These are phyloP conservation scores for Colletotrichum paranaense DNA, from an alignment of 2,329 filamentous ascomycete species.

Conservation along the genomic window DNA sequence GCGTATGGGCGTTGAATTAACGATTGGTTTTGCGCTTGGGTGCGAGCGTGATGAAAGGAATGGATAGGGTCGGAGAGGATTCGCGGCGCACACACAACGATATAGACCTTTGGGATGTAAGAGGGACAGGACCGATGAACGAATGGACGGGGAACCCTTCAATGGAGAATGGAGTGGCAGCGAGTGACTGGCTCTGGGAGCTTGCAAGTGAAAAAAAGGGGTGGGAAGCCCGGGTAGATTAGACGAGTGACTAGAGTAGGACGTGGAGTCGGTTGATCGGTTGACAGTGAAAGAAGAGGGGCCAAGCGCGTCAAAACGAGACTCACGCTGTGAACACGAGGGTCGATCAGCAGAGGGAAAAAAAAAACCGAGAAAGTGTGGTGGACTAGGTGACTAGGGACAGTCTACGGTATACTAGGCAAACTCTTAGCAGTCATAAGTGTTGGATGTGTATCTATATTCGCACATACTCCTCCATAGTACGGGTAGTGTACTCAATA, in stretches of 20 bases:
- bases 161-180: constrained; percentile 10
- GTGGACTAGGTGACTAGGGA: neutral
- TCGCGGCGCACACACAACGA: constrained; percentile 28
- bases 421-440: neutral
- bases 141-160: constrained; percentile 26
- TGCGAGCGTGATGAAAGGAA: constrained; percentile 27
- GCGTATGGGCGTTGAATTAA: constrained; percentile 17
- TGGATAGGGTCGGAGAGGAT: constrained; percentile 22
- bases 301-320: constrained; percentile 2
- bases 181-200: constrained; percentile 10
- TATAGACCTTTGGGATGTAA: constrained; percentile 26
- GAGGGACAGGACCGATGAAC: constrained; percentile 15
- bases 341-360: neutral
- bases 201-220: constrained; percentile 19
- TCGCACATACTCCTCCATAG: too few species aligned
- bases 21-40: constrained; percentile 15
- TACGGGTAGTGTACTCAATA: too few species aligned
- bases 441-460: too few species aligned
- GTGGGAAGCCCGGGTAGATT: constrained; percentile 29
- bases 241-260: constrained; percentile 14
- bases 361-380: neutral
- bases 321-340: neutral
- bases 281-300: constrained; percentile 1
- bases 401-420: neutral
- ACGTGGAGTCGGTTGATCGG: constrained; percentile 3